Conservation (phyloP, 495 filamentous ascomycete genomes). For the Hypoxylon fuscum region DNA sequence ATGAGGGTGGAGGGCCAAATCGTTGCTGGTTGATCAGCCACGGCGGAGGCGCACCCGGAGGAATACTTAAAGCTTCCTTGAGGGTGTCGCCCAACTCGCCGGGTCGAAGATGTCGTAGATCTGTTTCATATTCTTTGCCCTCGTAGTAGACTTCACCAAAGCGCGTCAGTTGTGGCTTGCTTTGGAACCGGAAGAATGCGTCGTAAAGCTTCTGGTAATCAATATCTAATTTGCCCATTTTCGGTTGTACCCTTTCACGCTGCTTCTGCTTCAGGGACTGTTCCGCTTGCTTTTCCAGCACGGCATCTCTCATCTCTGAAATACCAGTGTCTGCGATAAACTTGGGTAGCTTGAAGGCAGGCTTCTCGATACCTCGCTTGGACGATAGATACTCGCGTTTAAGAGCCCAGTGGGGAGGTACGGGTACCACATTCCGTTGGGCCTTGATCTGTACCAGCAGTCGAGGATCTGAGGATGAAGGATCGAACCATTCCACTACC, state of each 20-base stretch:
- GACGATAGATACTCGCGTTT: conserved; percentile 97
- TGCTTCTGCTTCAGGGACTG: conserved; percentile 93
- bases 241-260: conserved; percentile 90
- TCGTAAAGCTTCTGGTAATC: conserved; percentile 98
- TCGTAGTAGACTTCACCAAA: conserved; percentile 99
- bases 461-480: conserved; percentile 88
- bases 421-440: conserved; percentile 93
- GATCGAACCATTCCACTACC: conserved; percentile 96
- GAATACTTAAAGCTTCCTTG: conserved; percentile 93
- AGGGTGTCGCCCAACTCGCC: conserved; percentile 91
- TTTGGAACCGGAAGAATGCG: conserved; percentile 97
- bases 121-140: conserved; percentile 97
- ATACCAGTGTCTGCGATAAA: conserved; percentile 99
- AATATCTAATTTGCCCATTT: conserved; percentile 97
- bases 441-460: conserved; percentile 94
- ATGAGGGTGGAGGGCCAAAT: conserved; percentile 90
- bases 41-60: conserved; percentile 90
- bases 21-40: conserved; percentile 98
- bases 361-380: conserved; percentile 94
- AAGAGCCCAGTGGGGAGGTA: conserved; percentile 91
- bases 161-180: conserved; percentile 90
- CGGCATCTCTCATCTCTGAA: conserved; percentile 95
- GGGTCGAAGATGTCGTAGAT: conserved; percentile 85
- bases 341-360: conserved; percentile 90
- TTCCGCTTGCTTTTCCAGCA: conserved; percentile 92